Base-by-base conservation (phyloP, 768 basidiomycete species). In the Piloderma croceum region DNA sequence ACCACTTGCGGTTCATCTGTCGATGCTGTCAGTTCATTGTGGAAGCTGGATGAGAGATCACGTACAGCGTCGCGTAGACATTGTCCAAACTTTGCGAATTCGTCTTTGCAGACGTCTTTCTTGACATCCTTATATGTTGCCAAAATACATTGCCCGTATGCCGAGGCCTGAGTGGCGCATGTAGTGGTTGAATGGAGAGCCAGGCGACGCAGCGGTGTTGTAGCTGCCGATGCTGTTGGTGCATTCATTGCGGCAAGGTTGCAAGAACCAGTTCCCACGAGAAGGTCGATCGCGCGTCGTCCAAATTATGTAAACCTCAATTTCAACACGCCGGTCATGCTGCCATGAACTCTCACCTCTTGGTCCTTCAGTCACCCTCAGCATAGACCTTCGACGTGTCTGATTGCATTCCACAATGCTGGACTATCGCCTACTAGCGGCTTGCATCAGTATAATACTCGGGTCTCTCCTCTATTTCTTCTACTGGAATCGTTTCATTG, bases 401-500 rank as follows among this genome's bases (percentile, higher is more conserved):
- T n/a, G n/a, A n/a, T n/a, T n/a, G n/a, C n/a, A 9, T 10, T 35
- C 18, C 34, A 13, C 34, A 15, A 29, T 29, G 34, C 18, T 9
- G 34, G 18, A 35, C 19, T 18, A 9, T 10, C 9, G 77, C 38
- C 72, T 90, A 19, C 68, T 89, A 46, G 67, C 81, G 44, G 68
- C 78, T 37, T 83, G 79, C 59, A 59, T 83, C 38, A 74, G 71
- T 53, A 75, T 73, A 20, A 60, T 71, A 46, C 36, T 76, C 24
- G 72, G 70, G 12, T 64, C 81, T 6, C 62, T 87, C 41, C 65
- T 89, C 45, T 88, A 89, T 63, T 73, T 89, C 47, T 93, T 96
- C 73, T 96, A 86, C 66, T 90, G 86, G 79, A 93, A 91, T 63
- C 78, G 91, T 29, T 66, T 94, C 37, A 59, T 94, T 43, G 90